phyloP scores from a whole-genome alignment of 768 basidiomycete species.

The Neoboletus magnificus region DNA sequence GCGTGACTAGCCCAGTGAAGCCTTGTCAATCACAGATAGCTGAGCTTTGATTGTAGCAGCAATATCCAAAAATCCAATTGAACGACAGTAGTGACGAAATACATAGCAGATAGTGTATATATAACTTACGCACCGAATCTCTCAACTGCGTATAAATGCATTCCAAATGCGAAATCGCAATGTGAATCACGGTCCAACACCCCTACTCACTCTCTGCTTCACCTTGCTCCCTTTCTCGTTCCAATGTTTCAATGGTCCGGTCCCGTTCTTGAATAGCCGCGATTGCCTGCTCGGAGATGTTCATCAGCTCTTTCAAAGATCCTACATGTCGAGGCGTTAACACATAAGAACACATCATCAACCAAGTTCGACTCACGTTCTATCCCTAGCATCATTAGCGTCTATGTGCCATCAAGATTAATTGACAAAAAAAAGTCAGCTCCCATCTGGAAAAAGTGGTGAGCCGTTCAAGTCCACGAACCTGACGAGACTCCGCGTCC shows the following conservation, averaged over 20 bases:
- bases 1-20: background rate
- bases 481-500: slow-evolving; percentile 42
- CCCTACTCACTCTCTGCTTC: background rate
- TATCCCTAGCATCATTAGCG: slow-evolving; percentile 42
- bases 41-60: background rate
- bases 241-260: slow-evolving; percentile 10
- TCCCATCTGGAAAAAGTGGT: background rate
- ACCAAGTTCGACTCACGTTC: slow-evolving; percentile 37
- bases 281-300: slow-evolving; percentile 34
- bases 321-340: slow-evolving; percentile 19
- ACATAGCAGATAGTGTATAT: background rate
- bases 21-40: background rate
- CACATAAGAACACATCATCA: background rate
- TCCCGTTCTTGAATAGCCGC: slow-evolving; percentile 32
- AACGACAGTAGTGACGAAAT: background rate
- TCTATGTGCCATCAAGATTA: slow-evolving; percentile 24
- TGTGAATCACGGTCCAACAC: background rate
- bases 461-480: slow-evolving; percentile 17
- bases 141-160: background rate
- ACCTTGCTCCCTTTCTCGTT: slow-evolving; percentile 8
- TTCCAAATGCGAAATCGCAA: background rate
- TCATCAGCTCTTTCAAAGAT: slow-evolving; percentile 32
- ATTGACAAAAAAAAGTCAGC: background rate
- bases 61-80: background rate
- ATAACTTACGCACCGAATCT: background rate